These are phyloP conservation scores for Rhodotorula glutinis DNA, from an alignment of 1,284 basidiomycete genomes.

Conservation along the genomic window DNA sequence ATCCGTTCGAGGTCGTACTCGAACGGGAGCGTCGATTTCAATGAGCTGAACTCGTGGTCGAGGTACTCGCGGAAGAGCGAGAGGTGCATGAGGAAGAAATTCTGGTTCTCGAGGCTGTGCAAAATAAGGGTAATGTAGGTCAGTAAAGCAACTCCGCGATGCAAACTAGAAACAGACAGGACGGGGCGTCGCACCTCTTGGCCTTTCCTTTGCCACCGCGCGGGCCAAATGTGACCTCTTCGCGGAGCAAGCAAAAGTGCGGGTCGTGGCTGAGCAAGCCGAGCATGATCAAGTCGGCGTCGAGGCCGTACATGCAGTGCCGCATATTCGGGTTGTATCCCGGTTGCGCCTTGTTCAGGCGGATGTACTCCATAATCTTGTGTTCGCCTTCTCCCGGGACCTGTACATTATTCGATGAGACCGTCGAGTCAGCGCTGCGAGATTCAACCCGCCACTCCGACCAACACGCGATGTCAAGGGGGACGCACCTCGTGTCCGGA, in stretches of 20 bases:
- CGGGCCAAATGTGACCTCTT: conserved; percentile 97
- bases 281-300: conserved; percentile 98
- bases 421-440: neutral
- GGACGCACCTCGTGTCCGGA: conserved; percentile 82
- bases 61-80: conserved; percentile 95
- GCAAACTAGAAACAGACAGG: neutral
- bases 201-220: conserved; percentile 64
- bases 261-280: conserved; percentile 96
- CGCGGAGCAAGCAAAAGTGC: conserved; percentile 93
- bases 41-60: conserved; percentile 78
- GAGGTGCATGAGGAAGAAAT: conserved; percentile 92
- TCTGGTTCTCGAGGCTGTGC: conserved; percentile 73
- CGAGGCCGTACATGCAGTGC: conserved; percentile 96
- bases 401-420: conserved; percentile 13
- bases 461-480: too few species aligned
- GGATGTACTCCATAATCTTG: conserved; percentile 99
- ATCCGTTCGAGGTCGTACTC: conserved; percentile 81
- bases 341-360: conserved; percentile 86
- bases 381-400: conserved; percentile 98
- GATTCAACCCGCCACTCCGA: too few species aligned
- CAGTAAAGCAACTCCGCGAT: neutral
- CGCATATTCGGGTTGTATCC: conserved; percentile 90
- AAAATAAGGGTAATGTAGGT: neutral
- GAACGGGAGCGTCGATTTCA: conserved; percentile 58
- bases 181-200: conserved; percentile 54